Evolutionary conservation across 345 rosid species (phyloP).

Genomic region (Brassica incana): DNA sequence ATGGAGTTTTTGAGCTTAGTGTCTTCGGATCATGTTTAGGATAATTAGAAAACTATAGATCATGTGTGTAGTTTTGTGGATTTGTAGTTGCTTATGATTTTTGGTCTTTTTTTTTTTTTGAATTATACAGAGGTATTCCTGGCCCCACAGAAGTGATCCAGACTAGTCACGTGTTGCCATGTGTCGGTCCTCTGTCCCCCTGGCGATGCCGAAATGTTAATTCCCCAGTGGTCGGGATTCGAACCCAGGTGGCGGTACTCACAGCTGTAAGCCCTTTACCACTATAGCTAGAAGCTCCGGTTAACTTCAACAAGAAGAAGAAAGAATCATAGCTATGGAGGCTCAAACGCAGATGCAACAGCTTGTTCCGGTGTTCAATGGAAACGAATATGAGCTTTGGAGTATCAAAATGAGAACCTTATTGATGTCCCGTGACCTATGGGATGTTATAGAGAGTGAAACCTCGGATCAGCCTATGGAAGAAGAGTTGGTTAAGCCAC

Average conservation of each 20-base stretch:
- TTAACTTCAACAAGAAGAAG: background rate
- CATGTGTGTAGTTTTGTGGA: background rate
- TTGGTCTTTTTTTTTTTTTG: too few relatives aligned
- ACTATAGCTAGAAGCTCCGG: too few relatives aligned
- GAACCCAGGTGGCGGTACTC: too few relatives aligned
- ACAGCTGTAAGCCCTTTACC: too few relatives aligned
- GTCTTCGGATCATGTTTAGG: background rate
- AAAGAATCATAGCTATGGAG: constrained; percentile 2
- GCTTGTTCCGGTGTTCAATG: background rate
- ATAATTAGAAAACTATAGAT: background rate
- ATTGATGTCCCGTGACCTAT: constrained; percentile 5
- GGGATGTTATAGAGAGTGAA: constrained; percentile 18
- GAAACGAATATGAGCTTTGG: constrained; percentile 11
- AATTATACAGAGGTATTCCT: too few relatives aligned
- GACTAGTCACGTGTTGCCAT: too few relatives aligned
- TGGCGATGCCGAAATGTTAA: too few relatives aligned
- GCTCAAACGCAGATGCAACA: background rate
- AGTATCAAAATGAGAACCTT: constrained; percentile 14
- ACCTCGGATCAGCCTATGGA: background rate
- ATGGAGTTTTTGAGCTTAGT: background rate
- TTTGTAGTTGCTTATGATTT: too few relatives aligned
- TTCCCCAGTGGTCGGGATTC: too few relatives aligned
- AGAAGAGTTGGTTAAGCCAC: background rate
- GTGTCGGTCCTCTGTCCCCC: too few relatives aligned
- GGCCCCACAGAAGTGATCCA: too few relatives aligned